Evolutionary conservation across 495 filamentous ascomycete species (phyloP).

Genomic region (Xylaria bambusicola): DNA sequence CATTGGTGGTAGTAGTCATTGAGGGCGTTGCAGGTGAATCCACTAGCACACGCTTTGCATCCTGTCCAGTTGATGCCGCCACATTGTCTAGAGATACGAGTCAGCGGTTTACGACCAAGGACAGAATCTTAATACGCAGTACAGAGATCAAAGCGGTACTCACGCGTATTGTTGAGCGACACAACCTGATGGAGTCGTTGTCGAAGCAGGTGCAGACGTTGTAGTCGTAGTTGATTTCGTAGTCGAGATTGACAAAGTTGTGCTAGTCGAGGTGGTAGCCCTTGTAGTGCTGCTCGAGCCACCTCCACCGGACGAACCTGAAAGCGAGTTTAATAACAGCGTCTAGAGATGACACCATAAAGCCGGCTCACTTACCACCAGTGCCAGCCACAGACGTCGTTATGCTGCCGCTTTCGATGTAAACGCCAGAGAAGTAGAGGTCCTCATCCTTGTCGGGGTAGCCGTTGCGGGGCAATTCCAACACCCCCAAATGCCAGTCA

Average conservation of each 20-base stretch:
- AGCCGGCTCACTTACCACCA: conserved; percentile 27
- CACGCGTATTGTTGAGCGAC: conserved; percentile 14
- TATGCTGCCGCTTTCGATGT: conserved; percentile 57
- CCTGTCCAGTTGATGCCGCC: conserved; percentile 51
- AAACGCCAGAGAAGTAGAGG: conserved; percentile 66
- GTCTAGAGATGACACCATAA: too few species aligned
- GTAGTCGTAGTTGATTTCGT: conserved; percentile 18
- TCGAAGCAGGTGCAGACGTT: conserved; percentile 8
- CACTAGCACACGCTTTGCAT: conserved; percentile 43
- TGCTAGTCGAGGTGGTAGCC: conserved; percentile 1
- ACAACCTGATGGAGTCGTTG: conserved; percentile 16
- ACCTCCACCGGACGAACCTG: conserved; percentile 12
- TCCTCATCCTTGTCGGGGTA: conserved; percentile 50
- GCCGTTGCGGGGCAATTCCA: conserved; percentile 56
- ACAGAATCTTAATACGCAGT: neutral
- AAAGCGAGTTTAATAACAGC: too few species aligned
- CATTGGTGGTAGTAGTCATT: conserved; percentile 55
- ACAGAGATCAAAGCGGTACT: neutral
- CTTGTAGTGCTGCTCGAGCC: conserved; percentile 19
- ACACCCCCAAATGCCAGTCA: conserved; percentile 66
- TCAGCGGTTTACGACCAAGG: neutral
- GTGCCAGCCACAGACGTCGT: conserved; percentile 52
- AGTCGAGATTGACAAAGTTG: conserved; percentile 14
- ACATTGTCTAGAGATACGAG: conserved; percentile 42
- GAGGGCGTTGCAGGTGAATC: conserved; percentile 45